Percentiles rank a stretch among this genome's conserved stretches.
phyloP scores from a whole-genome alignment of 495 filamentous ascomycete genomes.

The Penicillium waksmanii region DNA sequence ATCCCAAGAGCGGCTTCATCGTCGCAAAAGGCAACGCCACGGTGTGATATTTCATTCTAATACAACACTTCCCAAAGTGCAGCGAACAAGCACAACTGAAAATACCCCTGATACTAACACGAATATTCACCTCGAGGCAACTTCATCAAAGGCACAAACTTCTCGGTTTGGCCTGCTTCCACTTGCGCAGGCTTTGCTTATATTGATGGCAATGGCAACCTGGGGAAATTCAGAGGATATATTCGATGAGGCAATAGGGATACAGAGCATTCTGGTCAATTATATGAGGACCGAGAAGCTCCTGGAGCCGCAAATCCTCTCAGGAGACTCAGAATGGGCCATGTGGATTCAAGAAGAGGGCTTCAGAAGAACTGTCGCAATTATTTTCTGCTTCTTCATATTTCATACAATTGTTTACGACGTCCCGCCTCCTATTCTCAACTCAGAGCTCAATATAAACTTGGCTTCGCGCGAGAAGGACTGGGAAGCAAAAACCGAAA shows the following conservation, averaged over 20 bases:
- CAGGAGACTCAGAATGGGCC: slow-evolving; percentile 20
- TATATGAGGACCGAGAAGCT: slow-evolving; percentile 17
- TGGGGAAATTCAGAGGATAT: slow-evolving; percentile 28
- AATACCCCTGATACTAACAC: neutral
- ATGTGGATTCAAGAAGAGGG: slow-evolving; percentile 31
- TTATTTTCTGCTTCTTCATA: slow-evolving; percentile 36
- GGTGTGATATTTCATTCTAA: neutral
- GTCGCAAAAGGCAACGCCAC: slow-evolving; percentile 11
- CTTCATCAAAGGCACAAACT: neutral
- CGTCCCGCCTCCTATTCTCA: slow-evolving; percentile 36
- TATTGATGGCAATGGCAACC: slow-evolving; percentile 32
- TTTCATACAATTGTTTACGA: slow-evolving; percentile 40
- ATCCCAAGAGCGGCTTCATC: slow-evolving; percentile 15
- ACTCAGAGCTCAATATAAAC: slow-evolving; percentile 24
- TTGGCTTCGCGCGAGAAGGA: neutral
- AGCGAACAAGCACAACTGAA: neutral
- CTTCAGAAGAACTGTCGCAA: slow-evolving; percentile 30
- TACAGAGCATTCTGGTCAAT: slow-evolving; percentile 26
- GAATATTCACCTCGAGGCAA: neutral
- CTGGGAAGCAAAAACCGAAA: slow-evolving; percentile 14
- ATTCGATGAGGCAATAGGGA: slow-evolving; percentile 24
- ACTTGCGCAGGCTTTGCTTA: slow-evolving; percentile 27
- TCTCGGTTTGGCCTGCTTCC: slow-evolving; percentile 14
- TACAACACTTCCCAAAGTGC: neutral
- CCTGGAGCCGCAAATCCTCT: slow-evolving; percentile 2